Evolutionary conservation across 2,329 filamentous ascomycete genomes (phyloP), one percentile per base, ranked within the genome.

Genomic region (Dendryphion nanum): DNA sequence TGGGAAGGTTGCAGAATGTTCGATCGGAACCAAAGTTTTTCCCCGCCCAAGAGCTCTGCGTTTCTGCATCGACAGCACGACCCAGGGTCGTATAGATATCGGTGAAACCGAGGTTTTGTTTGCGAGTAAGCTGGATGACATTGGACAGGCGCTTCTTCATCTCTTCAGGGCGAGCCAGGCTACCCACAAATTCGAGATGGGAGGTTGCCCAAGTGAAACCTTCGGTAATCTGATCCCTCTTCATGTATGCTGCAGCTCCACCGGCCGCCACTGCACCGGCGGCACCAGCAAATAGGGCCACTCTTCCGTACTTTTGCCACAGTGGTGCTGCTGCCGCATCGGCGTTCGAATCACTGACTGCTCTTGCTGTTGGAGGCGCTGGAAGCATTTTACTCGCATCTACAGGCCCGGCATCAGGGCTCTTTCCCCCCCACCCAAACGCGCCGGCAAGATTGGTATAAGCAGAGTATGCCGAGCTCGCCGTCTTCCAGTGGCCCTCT

Each of bases 141-240:
- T 72, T 76, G n/a, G 74, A 70, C 7, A 95, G 75, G 20, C 93
- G 81, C 57, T 81, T 78, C 51, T 83, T 82, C 48, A 97, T 72
- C 58, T 95, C 89, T 53, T 90, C 85, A 4, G 81, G 82, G n/a
- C 87, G 82, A 33, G 86, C 85, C 6, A 98, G 77, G 56, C 89
- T 94, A 2, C 89, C 89, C 1, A 97, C 87, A 56, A 97, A 98
- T 64, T 93, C 87, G 18, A 98, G 79, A 66, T 98, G 93, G 23
- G 87, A 93, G 13, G 85, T 81, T 12, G 87, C 87, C 89, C 90
- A 97, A 7, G 74, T 74, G 71, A 83, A 83, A 6, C 90, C 86
- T 42, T 84, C 76, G 3, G 77, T 79, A 44, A 97, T 80, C 47
- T 88, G 82, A 20, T 94, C 86, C 38, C 88, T 81, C 54, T 93